Base-by-base conservation (phyloP, 495 filamentous ascomycete species). In the Hapsidospora chrysogenum region DNA sequence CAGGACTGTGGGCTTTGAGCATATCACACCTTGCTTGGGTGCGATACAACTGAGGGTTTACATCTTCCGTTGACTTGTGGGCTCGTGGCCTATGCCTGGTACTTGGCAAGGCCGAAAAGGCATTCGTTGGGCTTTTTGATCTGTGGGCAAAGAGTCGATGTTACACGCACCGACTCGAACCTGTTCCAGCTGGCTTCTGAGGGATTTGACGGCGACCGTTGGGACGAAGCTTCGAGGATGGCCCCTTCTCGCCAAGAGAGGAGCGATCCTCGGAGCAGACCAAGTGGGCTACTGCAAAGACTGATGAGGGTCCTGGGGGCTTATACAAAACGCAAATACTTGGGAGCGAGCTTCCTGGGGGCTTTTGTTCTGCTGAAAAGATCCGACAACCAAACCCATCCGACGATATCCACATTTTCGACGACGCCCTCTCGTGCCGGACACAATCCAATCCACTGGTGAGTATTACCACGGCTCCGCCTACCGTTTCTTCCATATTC, bases 261-360 rank as follows among this genome's bases (percentile, higher is more conserved):
- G n/a, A n/a, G n/a, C n/a, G n/a, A n/a, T n/a, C 3, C n/a, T 21
- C 14, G 29, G 10, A 11, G 8, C 14, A 15, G 15, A 16, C 10
- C 29, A 28, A 6, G 17, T n/a, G 11, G 14, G 31, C 31, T 4
- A 36, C 33, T 36, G 33, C 33, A 23, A 36, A 36, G 22, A 36
- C 33, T 36, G 22, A 21, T 36, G 33, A 36, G 33, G 33, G 33
- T 25, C 23, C 33, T 28, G 33, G 33, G 33, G 33, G 33, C 33
- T 36, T 35, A 11, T 35, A 10, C 29, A 29, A 6, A 34, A 63
- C 66, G 58, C 69, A 68, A 62, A 68, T 63, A 70, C 57, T 63
- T 25, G 57, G 49, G 20, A 31, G 23, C 23, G 23, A 26, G 23
- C 23, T 26, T n/a, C n/a, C 23, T 26, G 23, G 23, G 23, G 23